phyloP scores from a whole-genome alignment of 2,329 filamentous ascomycete species.

The Grosmannia huntii region DNA sequence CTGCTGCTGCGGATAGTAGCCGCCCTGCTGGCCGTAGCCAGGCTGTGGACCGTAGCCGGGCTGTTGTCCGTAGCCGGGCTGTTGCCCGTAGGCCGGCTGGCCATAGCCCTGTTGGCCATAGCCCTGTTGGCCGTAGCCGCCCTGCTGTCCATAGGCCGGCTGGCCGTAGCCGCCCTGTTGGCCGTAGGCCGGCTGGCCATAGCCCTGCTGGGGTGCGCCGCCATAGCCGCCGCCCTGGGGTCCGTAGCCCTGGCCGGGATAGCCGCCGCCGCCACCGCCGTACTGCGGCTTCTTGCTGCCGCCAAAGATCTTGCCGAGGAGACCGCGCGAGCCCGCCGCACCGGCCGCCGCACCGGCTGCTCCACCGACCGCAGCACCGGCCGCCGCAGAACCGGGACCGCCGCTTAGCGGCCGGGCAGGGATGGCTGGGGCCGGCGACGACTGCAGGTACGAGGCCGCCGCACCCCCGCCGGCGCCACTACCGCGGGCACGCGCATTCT shows the following conservation, averaged over 20 bases:
- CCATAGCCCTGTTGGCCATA: constrained; percentile 14
- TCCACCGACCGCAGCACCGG: background rate
- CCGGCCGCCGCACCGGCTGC: background rate
- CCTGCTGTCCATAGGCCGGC: constrained; percentile 13
- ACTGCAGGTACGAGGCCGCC: constrained; percentile 20
- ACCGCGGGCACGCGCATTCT: constrained; percentile 48
- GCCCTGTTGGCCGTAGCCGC: constrained; percentile 21
- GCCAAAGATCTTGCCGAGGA: constrained; percentile 39
- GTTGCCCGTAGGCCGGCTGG: constrained; percentile 1
- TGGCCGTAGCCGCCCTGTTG: constrained; percentile 18
- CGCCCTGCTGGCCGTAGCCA: constrained; percentile 10
- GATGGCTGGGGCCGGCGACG: background rate
- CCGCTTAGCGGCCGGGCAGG: too few relatives aligned
- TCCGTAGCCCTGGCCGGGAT: background rate
- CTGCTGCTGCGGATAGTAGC: constrained; percentile 16
- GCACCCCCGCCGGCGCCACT: constrained; percentile 19
- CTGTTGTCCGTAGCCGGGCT: constrained; percentile 15
- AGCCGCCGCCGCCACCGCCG: background rate
- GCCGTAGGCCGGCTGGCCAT: background rate
- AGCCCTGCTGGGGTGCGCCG: background rate
- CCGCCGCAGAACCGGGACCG: constrained; percentile 17
- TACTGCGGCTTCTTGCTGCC: constrained; percentile 25
- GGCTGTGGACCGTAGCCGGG: background rate
- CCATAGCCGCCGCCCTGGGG: background rate
- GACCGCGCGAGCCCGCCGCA: constrained; percentile 27